Evolutionary conservation across 23 red algal species (phyloP).

Genomic region (Porphyridium purpureum): DNA sequence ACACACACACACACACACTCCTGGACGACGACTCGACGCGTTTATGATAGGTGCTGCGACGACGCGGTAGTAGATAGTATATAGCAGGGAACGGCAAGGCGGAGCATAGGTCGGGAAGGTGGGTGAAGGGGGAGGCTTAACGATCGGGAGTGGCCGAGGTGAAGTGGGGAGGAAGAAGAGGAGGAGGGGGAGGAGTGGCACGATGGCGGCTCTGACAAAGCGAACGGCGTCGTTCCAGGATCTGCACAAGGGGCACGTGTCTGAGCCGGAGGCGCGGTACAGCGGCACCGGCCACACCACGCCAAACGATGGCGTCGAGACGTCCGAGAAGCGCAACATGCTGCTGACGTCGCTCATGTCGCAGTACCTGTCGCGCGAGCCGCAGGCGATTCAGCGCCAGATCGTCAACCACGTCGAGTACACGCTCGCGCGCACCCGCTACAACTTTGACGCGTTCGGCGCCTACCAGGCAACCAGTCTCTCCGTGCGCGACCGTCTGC

Average conservation of each 20-base stretch:
- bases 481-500: slow-evolving; percentile 82
- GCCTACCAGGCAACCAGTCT: slow-evolving; percentile 91
- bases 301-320: slow-evolving; percentile 28
- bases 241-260: slow-evolving; percentile 35
- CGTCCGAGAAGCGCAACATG: slow-evolving; percentile 46
- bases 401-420: slow-evolving; percentile 97
- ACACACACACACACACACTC: no score
- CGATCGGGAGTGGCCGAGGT: no score
- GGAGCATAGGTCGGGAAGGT: no score
- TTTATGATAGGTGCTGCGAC: no score
- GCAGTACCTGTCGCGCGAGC: slow-evolving; percentile 88
- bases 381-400: slow-evolving; percentile 66
- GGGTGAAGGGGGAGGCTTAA: no score
- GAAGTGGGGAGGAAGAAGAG: no score
- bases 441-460: slow-evolving; percentile 87
- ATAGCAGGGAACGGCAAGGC: no score
- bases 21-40: no score
- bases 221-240: slow-evolving; percentile 11
- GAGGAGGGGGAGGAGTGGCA: no score
- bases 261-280: slow-evolving; percentile 62
- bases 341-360: slow-evolving; percentile 80
- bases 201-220: no score
- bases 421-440: slow-evolving; percentile 81
- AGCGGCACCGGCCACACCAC: slow-evolving; percentile 66
- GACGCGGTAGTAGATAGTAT: no score